Evolutionary conservation across 495 filamentous ascomycete species (phyloP), one percentile per base, ranked within the genome.

Genomic region (Neohortaea acidophila): DNA sequence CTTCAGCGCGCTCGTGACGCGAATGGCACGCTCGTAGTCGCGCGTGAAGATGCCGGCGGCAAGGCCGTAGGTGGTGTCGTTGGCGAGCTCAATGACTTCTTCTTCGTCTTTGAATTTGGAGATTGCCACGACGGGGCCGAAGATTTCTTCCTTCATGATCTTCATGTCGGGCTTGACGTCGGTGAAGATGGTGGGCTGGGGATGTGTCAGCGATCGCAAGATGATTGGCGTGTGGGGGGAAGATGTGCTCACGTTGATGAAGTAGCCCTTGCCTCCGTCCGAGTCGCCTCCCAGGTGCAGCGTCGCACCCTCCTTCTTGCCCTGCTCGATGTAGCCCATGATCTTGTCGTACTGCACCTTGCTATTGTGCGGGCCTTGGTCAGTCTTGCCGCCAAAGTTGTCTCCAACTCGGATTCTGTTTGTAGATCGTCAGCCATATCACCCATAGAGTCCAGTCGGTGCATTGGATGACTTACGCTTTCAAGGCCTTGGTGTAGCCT

Each of bases 291-390:
- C 33, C 11, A 36, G 19, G 33, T 36, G 33, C 33, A 36, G 14
- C 7, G 19, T 36, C 15, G 33, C 33, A 22, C 33, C 33, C 33
- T 36, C 33, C 8, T 9, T 15, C 30, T 33, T 33, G n/a, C n/a
- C n/a, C n/a, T n/a, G n/a, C n/a, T n/a, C n/a, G n/a, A n/a, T n/a
- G n/a, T 13, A 65, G 53, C 76, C 72, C 89, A 97, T 96, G 64
- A 97, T 89, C 44, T 84, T 81, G 63, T 97, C 87, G 52, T 79
- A 96, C 64, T 97, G 89, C 24, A 92, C 64, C 62, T 94, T 67
- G 22, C 81, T 89, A 50, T 96, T 81, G 60, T 94, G 89, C 21
- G 89, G 89, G 43, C 89, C 89, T 65, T 96, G 89, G 83, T 94
- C 94, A 40, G 89, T 96, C 34, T 79, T 68, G 33, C 63, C 44